Conservation (phyloP, 2,329 filamentous ascomycete species). For the Acephala macrosclerotiorum region DNA sequence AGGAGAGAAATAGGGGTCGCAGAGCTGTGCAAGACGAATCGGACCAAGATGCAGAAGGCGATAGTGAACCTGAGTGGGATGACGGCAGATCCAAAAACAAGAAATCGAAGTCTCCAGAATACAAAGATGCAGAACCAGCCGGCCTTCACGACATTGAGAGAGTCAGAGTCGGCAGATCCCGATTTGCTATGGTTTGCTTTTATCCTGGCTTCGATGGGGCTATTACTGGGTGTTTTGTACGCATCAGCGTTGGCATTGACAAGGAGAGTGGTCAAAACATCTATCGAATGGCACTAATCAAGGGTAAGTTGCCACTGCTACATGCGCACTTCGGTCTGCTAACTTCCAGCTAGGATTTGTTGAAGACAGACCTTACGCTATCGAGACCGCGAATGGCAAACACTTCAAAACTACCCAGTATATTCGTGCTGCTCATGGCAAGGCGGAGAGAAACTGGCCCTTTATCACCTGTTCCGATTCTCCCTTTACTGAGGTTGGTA, state of each 20-base stretch:
- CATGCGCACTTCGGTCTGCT: constrained; percentile 35
- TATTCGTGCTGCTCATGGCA: constrained; percentile 81
- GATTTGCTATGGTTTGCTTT: constrained; percentile 92
- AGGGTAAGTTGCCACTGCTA: constrained; percentile 61
- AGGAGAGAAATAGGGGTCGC: constrained; percentile 58
- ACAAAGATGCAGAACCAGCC: constrained; percentile 67
- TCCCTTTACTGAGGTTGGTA: constrained; percentile 78
- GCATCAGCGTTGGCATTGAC: constrained; percentile 83
- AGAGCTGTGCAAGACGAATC: constrained; percentile 58
- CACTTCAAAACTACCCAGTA: constrained; percentile 87
- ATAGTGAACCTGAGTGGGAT: constrained; percentile 83
- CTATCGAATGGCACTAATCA: constrained; percentile 90
- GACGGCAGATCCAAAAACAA: constrained; percentile 58
- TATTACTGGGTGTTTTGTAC: constrained; percentile 84
- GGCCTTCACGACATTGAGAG: constrained; percentile 84
- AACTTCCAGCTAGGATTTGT: constrained; percentile 67
- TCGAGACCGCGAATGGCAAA: constrained; percentile 77
- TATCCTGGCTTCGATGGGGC: constrained; percentile 87
- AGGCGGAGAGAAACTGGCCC: constrained; percentile 83
- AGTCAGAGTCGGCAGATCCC: constrained; percentile 81
- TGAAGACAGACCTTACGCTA: constrained; percentile 82
- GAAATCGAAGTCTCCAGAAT: constrained; percentile 52
- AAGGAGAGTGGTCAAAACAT: constrained; percentile 74
- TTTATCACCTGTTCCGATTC: constrained; percentile 91
- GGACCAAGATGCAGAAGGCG: constrained; percentile 70